phyloP scores from a whole-genome alignment of 2,329 filamentous ascomycete species.

The Grosmannia clavigera region DNA sequence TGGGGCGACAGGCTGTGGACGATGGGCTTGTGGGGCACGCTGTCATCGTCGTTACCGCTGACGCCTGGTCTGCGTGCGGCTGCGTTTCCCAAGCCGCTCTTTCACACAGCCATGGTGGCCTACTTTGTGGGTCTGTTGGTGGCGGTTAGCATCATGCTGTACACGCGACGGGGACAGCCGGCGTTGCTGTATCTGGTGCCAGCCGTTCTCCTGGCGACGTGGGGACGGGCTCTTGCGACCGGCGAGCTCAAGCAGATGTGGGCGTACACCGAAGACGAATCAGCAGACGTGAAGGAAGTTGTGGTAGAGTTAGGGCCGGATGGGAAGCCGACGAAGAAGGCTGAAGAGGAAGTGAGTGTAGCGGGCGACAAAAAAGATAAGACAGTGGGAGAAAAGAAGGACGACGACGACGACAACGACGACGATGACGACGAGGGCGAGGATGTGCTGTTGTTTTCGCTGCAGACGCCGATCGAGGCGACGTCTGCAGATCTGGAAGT shows the following conservation, averaged over 20 bases:
- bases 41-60: conserved; percentile 9
- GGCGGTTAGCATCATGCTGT: conserved; percentile 64
- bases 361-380: not conserved
- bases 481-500: not conserved
- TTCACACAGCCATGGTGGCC: conserved; percentile 61
- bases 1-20: conserved; percentile 86
- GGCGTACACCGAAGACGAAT: conserved; percentile 65
- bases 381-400: conserved; percentile 7
- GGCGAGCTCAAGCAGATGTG: conserved; percentile 69
- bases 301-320: conserved; percentile 41
- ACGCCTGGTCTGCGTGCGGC: conserved; percentile 26
- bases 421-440: not conserved
- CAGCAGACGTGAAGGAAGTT: conserved; percentile 40
- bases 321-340: conserved; percentile 29
- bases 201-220: conserved; percentile 62
- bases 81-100: conserved; percentile 73
- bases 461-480: conserved; percentile 2
- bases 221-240: conserved; percentile 54
- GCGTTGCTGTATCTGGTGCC: conserved; percentile 89
- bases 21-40: conserved; percentile 11
- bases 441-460: not conserved
- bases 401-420: not conserved
- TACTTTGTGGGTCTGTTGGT: conserved; percentile 67
- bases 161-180: conserved; percentile 74
- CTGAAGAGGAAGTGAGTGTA: conserved; percentile 5